These are phyloP conservation scores for Knufia fluminis DNA, from an alignment of 2,329 filamentous ascomycete genomes.

Conservation along the genomic window DNA sequence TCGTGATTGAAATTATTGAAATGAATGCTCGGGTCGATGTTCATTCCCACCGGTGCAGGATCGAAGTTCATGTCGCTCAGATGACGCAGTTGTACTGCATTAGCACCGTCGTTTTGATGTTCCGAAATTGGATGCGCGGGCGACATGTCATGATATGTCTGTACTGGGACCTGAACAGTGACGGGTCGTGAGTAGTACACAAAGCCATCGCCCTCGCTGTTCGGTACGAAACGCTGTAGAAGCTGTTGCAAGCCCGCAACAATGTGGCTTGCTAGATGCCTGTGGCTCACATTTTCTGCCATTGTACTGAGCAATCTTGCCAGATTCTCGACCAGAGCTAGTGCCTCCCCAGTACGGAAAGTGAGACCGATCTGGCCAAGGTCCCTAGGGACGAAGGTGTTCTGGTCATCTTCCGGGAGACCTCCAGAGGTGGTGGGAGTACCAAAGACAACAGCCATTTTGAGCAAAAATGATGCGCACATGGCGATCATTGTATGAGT, in stretches of 20 bases:
- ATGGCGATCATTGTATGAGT: slow-evolving; percentile 39
- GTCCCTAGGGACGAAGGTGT: slow-evolving; percentile 14
- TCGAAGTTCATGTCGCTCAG: neutral
- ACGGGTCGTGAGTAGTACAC: neutral
- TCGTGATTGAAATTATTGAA: neutral
- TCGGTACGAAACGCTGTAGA: slow-evolving; percentile 5
- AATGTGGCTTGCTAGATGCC: slow-evolving; percentile 34
- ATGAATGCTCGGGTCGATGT: neutral
- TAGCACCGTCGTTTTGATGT: neutral
- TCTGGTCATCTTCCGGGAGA: slow-evolving; percentile 3
- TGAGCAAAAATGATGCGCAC: slow-evolving; percentile 35
- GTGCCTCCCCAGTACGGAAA: slow-evolving; percentile 29
- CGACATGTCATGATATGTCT: neutral
- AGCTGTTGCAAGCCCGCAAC: slow-evolving; percentile 28
- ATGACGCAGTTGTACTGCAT: neutral
- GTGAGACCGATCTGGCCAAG: slow-evolving; percentile 34
- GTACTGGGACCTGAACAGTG: neutral
- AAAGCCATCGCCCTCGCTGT: neutral
- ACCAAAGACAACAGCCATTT: slow-evolving; percentile 36
- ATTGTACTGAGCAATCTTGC: slow-evolving; percentile 34
- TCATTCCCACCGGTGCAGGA: neutral
- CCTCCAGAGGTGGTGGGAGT: too few species aligned
- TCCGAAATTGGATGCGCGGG: neutral
- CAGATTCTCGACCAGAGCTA: slow-evolving; percentile 29
- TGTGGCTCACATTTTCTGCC: slow-evolving; percentile 29